Evolutionary conservation across 2,329 filamentous ascomycete genomes (phyloP).

Genomic region (Nothophoma quercina): DNA sequence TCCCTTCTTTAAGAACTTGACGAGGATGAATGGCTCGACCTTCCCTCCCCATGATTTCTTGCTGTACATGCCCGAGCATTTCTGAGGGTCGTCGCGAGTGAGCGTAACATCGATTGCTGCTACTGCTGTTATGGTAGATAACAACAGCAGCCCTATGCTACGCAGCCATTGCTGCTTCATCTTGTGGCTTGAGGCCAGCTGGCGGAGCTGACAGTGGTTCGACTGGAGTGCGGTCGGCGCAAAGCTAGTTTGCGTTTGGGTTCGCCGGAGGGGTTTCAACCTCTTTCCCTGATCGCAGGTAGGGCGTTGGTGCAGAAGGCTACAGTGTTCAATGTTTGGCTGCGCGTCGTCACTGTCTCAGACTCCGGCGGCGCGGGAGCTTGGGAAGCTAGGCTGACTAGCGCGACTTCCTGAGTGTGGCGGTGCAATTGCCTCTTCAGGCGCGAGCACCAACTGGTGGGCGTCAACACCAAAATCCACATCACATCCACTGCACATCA

Average conservation of each 20-base stretch:
- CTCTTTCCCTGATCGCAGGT: not conserved
- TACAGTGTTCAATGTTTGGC: conserved; percentile 22
- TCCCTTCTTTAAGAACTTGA: conserved; percentile 72
- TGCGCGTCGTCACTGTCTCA: conserved; percentile 33
- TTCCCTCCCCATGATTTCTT: conserved; percentile 86
- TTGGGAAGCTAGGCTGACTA: not conserved
- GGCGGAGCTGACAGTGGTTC: conserved; percentile 29
- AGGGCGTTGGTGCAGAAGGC: conserved; percentile 15
- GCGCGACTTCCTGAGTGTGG: conserved; percentile 6
- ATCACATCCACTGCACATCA: conserved; percentile 21
- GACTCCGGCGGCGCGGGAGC: conserved; percentile 12
- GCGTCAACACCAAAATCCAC: conserved; percentile 8
- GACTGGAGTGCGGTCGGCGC: not conserved
- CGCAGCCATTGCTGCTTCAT: conserved; percentile 37
- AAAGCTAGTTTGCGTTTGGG: not conserved
- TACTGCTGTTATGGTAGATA: conserved; percentile 42
- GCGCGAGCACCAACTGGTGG: not conserved
- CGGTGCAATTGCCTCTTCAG: not conserved
- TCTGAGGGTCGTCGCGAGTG: conserved; percentile 71
- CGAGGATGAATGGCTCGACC: conserved; percentile 86
- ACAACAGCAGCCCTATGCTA: conserved; percentile 43
- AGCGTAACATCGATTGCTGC: conserved; percentile 48
- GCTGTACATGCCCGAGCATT: conserved; percentile 95
- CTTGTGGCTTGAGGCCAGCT: conserved; percentile 40
- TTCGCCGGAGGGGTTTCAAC: not conserved